These are phyloP conservation scores for Incumbomyces lentus DNA, from an alignment of 2,329 filamentous ascomycete genomes.

Conservation along the genomic window DNA sequence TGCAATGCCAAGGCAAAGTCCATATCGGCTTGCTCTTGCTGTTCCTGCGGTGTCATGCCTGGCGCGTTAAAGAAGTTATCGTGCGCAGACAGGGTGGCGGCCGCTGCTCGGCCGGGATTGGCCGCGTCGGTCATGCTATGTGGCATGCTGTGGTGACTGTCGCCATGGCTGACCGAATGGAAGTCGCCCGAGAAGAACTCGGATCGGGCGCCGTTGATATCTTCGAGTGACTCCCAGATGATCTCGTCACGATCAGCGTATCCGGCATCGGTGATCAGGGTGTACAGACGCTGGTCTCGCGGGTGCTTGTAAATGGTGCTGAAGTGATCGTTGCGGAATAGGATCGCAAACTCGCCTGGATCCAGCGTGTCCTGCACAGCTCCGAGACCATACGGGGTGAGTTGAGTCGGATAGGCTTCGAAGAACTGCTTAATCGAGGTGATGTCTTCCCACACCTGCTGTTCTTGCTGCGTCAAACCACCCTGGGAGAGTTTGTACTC, in stretches of 20 bases:
- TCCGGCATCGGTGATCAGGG: constrained; percentile 84
- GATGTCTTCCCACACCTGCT: constrained; percentile 72
- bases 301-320: constrained; percentile 88
- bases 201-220: constrained; percentile 71
- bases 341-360: constrained; percentile 72
- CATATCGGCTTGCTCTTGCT: constrained; percentile 60
- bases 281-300: constrained; percentile 61
- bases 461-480: constrained; percentile 61
- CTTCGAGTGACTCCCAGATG: constrained; percentile 88
- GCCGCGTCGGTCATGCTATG: constrained; percentile 4
- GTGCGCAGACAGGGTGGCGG: neutral
- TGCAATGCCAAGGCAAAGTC: constrained; percentile 83
- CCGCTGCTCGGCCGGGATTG: constrained; percentile 1
- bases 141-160: constrained; percentile 1
- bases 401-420: constrained; percentile 66
- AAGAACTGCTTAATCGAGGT: constrained; percentile 75
- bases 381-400: constrained; percentile 71
- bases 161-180: constrained; percentile 58
- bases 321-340: constrained; percentile 97
- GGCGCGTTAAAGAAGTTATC: neutral
- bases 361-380: constrained; percentile 59
- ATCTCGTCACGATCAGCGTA: constrained; percentile 82
- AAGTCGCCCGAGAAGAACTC: constrained; percentile 90
- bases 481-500: constrained; percentile 62
- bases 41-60: constrained; percentile 35